Conservation (phyloP, 2,329 filamentous ascomycete genomes). For the Aspergillus novoparasiticus region DNA sequence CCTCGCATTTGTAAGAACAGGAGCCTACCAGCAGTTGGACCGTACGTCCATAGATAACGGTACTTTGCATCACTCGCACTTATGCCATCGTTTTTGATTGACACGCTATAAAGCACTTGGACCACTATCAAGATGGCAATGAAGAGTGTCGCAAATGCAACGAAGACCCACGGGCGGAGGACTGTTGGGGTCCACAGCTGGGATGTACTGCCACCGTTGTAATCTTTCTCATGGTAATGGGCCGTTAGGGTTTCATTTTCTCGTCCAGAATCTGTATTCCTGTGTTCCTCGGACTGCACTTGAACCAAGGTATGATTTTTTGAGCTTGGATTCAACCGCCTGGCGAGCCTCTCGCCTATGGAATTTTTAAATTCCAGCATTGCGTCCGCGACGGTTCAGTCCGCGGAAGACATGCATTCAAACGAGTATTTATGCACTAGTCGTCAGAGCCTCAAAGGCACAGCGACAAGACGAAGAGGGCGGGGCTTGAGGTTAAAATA, state of each 20-base stretch:
- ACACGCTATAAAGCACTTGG: constrained; percentile 2
- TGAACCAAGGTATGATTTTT: not conserved
- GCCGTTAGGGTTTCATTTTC: not conserved
- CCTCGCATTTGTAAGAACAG: not conserved
- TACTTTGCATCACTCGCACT: constrained; percentile 1
- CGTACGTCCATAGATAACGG: constrained; percentile 11
- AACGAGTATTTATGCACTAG: not conserved
- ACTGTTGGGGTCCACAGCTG: not conserved
- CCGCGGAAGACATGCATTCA: not conserved
- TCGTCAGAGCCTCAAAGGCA: not conserved
- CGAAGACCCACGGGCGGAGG: not conserved
- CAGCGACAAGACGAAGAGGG: not conserved
- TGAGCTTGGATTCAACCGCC: not conserved
- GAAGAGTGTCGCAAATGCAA: constrained; percentile 14
- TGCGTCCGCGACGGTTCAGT: not conserved
- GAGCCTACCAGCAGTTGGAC: constrained; percentile 6
- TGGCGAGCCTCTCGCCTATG: not conserved
- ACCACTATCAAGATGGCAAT: not conserved
- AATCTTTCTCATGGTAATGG: not conserved
- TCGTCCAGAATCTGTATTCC: not conserved
- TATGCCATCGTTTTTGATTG: not conserved
- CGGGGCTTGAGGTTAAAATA: not conserved
- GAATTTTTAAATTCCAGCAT: not conserved
- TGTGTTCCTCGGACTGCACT: not conserved
- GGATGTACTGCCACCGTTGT: not conserved